A percentile compares a stretch with the other conserved stretches of the same genome.
Conservation (phyloP, 345 rosid genomes). For the Mallotus nudiflorus region DNA sequence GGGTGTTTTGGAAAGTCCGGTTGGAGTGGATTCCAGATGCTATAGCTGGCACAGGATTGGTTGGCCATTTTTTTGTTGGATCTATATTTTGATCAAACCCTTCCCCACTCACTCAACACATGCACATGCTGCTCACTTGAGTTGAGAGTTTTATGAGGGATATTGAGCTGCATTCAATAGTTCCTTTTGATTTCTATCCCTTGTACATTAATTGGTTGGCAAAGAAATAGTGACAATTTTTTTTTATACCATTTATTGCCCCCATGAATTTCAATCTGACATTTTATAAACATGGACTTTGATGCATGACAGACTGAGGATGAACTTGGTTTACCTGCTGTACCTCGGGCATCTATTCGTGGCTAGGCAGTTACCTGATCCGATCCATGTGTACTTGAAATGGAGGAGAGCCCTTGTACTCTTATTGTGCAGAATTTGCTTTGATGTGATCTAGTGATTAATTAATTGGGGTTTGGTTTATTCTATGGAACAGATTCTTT, state of each 20-base stretch:
- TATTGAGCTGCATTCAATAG: no score
- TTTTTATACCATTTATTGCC: background rate
- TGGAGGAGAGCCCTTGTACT: background rate
- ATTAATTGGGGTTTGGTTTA: background rate
- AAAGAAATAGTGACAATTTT: background rate
- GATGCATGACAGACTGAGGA: conserved; percentile 70
- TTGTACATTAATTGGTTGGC: background rate
- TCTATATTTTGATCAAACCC: background rate
- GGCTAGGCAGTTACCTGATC: conserved; percentile 30
- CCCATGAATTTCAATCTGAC: background rate
- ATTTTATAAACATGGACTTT: background rate
- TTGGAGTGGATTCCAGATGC: background rate
- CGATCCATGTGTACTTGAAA: background rate
- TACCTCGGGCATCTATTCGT: conserved; percentile 81
- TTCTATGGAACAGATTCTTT: background rate
- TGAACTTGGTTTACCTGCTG: conserved; percentile 85
- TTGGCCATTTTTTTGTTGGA: no score
- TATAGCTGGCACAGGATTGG: background rate
- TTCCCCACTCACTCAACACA: no score
- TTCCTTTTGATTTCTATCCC: background rate
- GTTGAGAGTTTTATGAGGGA: no score
- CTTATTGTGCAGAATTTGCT: conserved; percentile 9
- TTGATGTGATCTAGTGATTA: background rate
- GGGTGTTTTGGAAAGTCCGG: background rate
- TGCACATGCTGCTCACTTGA: no score